Evolutionary conservation across 345 rosid species (phyloP).

Genomic region (Citrus unshiu): DNA sequence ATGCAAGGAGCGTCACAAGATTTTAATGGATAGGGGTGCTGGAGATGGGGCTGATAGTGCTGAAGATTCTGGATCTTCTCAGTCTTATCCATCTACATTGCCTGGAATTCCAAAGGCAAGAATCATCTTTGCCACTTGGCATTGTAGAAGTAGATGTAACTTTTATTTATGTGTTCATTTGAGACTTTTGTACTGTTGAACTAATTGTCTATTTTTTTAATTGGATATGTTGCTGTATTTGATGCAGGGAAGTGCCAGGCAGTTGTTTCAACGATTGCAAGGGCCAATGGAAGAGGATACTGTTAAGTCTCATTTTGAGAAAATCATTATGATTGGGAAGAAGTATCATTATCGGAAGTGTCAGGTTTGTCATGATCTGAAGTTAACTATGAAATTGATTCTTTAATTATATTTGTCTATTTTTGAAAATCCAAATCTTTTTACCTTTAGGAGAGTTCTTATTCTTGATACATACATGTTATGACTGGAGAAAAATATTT

Average conservation of each 20-base stretch:
- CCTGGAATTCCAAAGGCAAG: conserved; percentile 98
- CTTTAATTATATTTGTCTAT: neutral
- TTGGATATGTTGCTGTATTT: conserved; percentile 23
- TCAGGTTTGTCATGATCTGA: conserved; percentile 55
- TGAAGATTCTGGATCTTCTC: conserved; percentile 97
- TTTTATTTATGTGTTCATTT: conserved; percentile 14
- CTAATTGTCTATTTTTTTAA: conserved; percentile 13
- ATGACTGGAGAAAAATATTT: neutral
- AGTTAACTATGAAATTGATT: neutral
- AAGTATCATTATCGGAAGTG: conserved; percentile 52
- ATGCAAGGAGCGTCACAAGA: conserved; percentile 97
- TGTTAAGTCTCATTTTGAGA: conserved; percentile 94
- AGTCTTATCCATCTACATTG: conserved; percentile 96
- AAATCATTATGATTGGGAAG: conserved; percentile 76
- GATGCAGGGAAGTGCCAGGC: conserved; percentile 96
- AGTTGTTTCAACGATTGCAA: conserved; percentile 92
- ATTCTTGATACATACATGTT: neutral
- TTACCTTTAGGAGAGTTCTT: neutral
- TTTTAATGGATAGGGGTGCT: conserved; percentile 77
- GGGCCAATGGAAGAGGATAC: conserved; percentile 97
- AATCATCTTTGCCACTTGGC: neutral
- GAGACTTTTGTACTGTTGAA: neutral
- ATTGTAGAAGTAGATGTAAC: neutral
- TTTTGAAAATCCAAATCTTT: neutral
- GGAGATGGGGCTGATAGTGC: conserved; percentile 99